Base-by-base conservation (phyloP, 345 rosid species). In the Arabis hirsuta region DNA sequence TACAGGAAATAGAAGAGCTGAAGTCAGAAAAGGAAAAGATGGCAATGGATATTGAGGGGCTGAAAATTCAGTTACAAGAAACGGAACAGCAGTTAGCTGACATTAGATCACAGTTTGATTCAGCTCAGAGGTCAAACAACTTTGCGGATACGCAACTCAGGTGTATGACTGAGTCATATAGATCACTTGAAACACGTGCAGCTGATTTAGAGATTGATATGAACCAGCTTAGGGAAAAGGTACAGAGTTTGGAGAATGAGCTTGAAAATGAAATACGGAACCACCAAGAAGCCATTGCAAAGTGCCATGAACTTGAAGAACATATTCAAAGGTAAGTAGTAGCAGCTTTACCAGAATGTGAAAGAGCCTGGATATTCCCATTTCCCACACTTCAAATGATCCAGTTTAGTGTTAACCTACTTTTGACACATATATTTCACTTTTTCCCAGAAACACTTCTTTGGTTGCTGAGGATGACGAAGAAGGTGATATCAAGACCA, bases 151-250 rank as follows among this genome's bases (percentile, higher is more conserved):
- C 93, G 2, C 98, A 94, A 71, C 84, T 91, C 47, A 94, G 89
- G 82, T 94, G 98, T 66, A 91, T 94, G 98, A 85, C 87, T 36
- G 98, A 89, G 86, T 94, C 98, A 22, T 94, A 94, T 74, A 85
- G 96, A 76, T 81, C 89, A 26, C 93, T 94, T 65, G 98, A 94
- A 84, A 72, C 84, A 62, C 96, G 82, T 47, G 87, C 96, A 56
- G 81, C 80, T 62, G 88, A 85, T 73, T 68, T 91, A 53, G 97
- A 87, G 81, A 78, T 83, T 9, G 90, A 88, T 71, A 86, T 86
- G 57, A 88, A 84, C 78, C 85, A 81, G 79, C 88, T 94, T 67
- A 84, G 42, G 66, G 80, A 74, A 56, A 87, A 84, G 58, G 52
- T 82, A 20, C 73, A 69, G 71, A 78, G 69, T 55, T 59, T 91